phyloP scores from a whole-genome alignment of 1,284 basidiomycete species.

The Gastroboletus turbinatus region DNA sequence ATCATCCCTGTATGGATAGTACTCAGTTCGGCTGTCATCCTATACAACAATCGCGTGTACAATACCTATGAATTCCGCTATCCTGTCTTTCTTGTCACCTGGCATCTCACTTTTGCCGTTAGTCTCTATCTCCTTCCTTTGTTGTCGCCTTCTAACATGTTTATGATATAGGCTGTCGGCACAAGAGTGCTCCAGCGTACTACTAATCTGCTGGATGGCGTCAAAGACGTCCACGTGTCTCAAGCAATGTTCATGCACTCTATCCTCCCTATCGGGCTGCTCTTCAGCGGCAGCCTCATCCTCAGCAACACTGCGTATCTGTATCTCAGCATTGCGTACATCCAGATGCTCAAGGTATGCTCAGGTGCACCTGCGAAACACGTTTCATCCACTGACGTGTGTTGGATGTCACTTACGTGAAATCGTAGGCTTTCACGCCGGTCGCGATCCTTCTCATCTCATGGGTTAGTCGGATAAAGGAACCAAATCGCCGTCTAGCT shows the following conservation, averaged over 20 bases:
- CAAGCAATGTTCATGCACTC: constrained; percentile 81
- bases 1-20: constrained; percentile 91
- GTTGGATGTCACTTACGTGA: constrained; percentile 5
- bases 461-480: constrained; percentile 86
- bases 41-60: constrained; percentile 96
- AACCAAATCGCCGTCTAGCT: constrained; percentile 79
- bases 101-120: constrained; percentile 82
- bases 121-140: constrained; percentile 30
- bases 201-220: constrained; percentile 86
- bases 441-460: constrained; percentile 96
- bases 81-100: constrained; percentile 89
- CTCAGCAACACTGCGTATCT: constrained; percentile 95
- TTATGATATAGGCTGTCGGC: constrained; percentile 65
- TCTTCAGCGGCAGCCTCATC: constrained; percentile 92
- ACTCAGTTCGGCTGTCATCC: constrained; percentile 88
- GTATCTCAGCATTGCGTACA: constrained; percentile 88
- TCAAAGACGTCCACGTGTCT: constrained; percentile 85
- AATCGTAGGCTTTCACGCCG: constrained; percentile 84
- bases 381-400: background rate
- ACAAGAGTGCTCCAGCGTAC: constrained; percentile 89
- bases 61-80: constrained; percentile 80
- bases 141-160: background rate
- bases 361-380: background rate
- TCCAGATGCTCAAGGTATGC: constrained; percentile 94
- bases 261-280: constrained; percentile 90